phyloP scores from a whole-genome alignment of 352 stramenopile species.

The Phytophthora ohioensis region DNA sequence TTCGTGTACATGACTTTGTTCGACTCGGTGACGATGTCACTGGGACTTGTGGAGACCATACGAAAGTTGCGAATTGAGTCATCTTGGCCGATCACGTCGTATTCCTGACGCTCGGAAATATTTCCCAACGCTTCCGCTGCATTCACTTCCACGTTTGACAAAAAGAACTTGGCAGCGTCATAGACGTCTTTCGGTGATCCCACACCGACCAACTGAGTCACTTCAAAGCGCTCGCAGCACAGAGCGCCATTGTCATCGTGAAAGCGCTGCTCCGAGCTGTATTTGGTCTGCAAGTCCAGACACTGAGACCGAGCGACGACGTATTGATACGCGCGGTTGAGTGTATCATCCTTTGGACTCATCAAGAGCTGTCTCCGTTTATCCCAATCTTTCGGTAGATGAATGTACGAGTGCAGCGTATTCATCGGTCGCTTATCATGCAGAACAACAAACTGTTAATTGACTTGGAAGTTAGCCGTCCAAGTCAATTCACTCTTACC shows the following conservation, averaged over 20 bases:
- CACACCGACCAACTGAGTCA: slow-evolving; percentile 17
- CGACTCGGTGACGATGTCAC: slow-evolving; percentile 25
- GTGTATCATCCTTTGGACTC: slow-evolving; percentile 30
- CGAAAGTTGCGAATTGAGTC: slow-evolving; percentile 35
- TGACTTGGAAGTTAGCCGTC: too few relatives aligned
- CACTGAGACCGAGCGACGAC: not conserved
- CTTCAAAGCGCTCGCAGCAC: slow-evolving; percentile 47
- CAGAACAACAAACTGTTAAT: not conserved
- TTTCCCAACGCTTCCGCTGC: slow-evolving; percentile 51
- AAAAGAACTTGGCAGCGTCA: slow-evolving; percentile 44
- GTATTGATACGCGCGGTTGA: not conserved
- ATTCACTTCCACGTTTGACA: slow-evolving; percentile 58
- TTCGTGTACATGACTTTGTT: slow-evolving; percentile 37
- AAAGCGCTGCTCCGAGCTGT: slow-evolving; percentile 47
- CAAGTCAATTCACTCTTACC: slow-evolving; percentile 1
- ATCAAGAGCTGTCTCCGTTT: slow-evolving; percentile 26
- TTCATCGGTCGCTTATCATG: not conserved
- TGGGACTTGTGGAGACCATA: slow-evolving; percentile 18
- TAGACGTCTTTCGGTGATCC: slow-evolving; percentile 32
- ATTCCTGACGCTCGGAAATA: slow-evolving; percentile 47
- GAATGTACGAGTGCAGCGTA: slow-evolving; percentile 13
- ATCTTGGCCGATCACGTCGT: slow-evolving; percentile 35
- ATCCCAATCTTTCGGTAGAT: slow-evolving; percentile 13
- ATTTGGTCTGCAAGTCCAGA: slow-evolving; percentile 29
- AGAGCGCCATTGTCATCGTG: slow-evolving; percentile 40